Percentiles rank a stretch among this genome's conserved stretches.
These are phyloP conservation scores for Phialophora verrucosa DNA, from an alignment of 2,329 filamentous ascomycete species.

Conservation along the genomic window DNA sequence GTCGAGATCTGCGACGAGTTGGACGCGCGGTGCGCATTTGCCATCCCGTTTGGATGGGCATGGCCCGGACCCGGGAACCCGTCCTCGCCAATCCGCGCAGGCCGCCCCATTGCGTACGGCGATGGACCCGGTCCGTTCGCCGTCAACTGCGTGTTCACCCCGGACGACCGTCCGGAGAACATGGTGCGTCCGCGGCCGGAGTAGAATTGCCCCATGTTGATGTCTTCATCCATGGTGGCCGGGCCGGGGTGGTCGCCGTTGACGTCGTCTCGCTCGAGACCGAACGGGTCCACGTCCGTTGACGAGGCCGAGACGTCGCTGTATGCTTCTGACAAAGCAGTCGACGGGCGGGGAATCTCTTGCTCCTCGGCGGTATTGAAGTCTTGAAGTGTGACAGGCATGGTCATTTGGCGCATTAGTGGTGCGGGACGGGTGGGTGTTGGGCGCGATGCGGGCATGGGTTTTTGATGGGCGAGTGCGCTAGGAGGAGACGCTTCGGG, in stretches of 20 bases:
- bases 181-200: constrained; percentile 35
- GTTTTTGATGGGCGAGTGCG: constrained; percentile 9
- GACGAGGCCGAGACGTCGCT: constrained; percentile 35
- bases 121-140: constrained; percentile 27
- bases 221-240: constrained; percentile 35
- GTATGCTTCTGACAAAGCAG: constrained; percentile 38
- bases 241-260: constrained; percentile 31
- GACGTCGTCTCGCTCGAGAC: constrained; percentile 36
- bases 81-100: constrained; percentile 28
- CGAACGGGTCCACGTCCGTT: constrained; percentile 39
- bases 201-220: constrained; percentile 32
- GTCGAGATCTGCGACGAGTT: constrained; percentile 14
- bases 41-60: constrained; percentile 17
- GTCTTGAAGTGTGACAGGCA: constrained; percentile 38
- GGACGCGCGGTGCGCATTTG: constrained; percentile 18
- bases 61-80: constrained; percentile 28
- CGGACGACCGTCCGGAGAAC: constrained; percentile 25
- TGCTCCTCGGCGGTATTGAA: constrained; percentile 33
- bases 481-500: constrained; percentile 22
- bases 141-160: constrained; percentile 23
- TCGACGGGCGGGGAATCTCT: constrained; percentile 35
- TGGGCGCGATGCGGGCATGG: constrained; percentile 18
- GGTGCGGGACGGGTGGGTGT: constrained; percentile 35
- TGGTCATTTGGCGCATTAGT: constrained; percentile 37
- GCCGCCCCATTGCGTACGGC: constrained; percentile 30